Evolutionary conservation across 768 basidiomycete species (phyloP).

Genomic region (Hypholoma fasciculare): DNA sequence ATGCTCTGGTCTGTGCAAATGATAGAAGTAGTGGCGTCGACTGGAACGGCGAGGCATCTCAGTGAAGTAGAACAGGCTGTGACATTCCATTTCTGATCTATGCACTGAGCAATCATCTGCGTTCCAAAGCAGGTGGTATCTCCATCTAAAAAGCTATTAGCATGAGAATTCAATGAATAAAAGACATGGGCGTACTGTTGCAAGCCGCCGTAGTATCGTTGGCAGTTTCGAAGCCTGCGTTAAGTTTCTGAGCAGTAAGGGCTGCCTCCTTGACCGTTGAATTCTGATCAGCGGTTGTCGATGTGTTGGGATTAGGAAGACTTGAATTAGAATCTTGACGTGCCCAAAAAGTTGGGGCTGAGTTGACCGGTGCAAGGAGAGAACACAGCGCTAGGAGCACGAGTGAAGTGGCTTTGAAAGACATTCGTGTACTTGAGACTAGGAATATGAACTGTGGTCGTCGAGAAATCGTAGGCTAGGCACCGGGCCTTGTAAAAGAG

Average conservation of each 20-base stretch:
- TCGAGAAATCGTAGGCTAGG: background rate
- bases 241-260: no score
- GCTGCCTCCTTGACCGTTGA: background rate
- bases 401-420: background rate
- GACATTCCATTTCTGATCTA: no score
- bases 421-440: background rate
- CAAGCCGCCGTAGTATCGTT: no score
- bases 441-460: background rate
- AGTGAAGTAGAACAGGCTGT: no score
- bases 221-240: no score
- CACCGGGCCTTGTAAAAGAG: background rate
- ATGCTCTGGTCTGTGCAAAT: background rate
- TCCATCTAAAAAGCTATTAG: no score
- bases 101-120: no score
- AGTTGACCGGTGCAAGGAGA: background rate
- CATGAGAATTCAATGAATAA: no score
- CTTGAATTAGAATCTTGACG: background rate
- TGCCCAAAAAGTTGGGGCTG: background rate
- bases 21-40: background rate
- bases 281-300: background rate
- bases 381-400: background rate
- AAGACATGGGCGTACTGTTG: no score
- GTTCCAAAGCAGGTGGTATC: no score
- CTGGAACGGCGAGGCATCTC: background rate
- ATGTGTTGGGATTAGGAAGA: background rate